A percentile compares a stretch with the other conserved stretches of the same genome.
Evolutionary conservation across 345 rosid genomes (phyloP).

Genomic region (Camelina neglecta): DNA sequence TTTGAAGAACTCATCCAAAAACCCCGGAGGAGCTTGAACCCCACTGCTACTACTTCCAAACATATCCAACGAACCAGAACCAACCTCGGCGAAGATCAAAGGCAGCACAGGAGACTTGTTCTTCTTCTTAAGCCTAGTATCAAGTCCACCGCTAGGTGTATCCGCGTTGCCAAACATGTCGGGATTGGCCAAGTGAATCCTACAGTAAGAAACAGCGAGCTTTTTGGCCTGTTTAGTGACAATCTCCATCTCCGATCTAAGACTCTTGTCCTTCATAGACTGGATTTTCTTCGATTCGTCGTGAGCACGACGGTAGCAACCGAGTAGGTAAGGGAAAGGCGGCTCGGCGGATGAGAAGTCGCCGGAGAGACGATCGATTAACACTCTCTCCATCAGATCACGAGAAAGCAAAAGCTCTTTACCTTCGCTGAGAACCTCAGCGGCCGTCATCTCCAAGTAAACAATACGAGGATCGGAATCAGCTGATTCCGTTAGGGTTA

Average conservation of each 20-base stretch:
- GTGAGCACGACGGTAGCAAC: slow-evolving; percentile 75
- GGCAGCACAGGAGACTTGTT: slow-evolving; percentile 69
- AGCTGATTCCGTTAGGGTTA: slow-evolving; percentile 58
- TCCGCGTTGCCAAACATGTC: slow-evolving; percentile 54
- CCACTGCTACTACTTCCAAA: slow-evolving; percentile 56
- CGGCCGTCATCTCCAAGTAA: slow-evolving; percentile 82
- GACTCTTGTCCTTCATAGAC: slow-evolving; percentile 75
- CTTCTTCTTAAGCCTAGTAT: slow-evolving; percentile 36
- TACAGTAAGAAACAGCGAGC: slow-evolving; percentile 70
- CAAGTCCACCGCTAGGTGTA: slow-evolving; percentile 18
- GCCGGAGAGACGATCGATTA: slow-evolving; percentile 87
- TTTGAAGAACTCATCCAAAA: slow-evolving; percentile 77
- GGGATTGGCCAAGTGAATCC: slow-evolving; percentile 82
- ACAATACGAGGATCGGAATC: slow-evolving; percentile 58
- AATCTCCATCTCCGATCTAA: slow-evolving; percentile 70
- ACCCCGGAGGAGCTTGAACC: slow-evolving; percentile 71
- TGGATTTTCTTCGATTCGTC: slow-evolving; percentile 85
- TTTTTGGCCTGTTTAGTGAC: slow-evolving; percentile 69
- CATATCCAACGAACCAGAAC: slow-evolving; percentile 59
- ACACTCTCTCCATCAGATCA: slow-evolving; percentile 74
- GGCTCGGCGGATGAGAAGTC: slow-evolving; percentile 62
- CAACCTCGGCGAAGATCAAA: slow-evolving; percentile 66
- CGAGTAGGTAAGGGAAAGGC: slow-evolving; percentile 69
- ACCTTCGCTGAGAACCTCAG: slow-evolving; percentile 96
- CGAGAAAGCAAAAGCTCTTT: slow-evolving; percentile 67